Conservation (phyloP, 2,329 filamentous ascomycete species). For the Neurospora sp. region DNA sequence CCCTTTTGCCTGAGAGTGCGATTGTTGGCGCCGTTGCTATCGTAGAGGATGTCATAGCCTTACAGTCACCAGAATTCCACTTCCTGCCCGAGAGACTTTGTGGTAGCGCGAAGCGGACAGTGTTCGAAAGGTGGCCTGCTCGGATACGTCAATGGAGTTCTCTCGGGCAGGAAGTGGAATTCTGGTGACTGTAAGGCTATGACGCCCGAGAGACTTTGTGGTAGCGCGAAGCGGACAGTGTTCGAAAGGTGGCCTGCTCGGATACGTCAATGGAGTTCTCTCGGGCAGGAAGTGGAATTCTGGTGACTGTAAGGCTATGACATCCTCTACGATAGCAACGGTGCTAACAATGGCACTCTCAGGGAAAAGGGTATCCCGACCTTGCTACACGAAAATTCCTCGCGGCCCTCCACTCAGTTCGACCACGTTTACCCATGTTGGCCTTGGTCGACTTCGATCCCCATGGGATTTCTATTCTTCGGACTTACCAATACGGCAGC, state of each 20-base stretch:
- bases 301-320: too few species aligned
- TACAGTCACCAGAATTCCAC: slow-evolving; percentile 63
- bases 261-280: slow-evolving; percentile 9
- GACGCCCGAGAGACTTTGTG: slow-evolving; percentile 35
- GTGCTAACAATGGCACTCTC: too few species aligned
- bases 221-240: slow-evolving; percentile 48
- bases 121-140: slow-evolving; percentile 64
- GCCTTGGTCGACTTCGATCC: slow-evolving; percentile 68
- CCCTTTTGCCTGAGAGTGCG: slow-evolving; percentile 56
- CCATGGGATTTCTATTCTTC: slow-evolving; percentile 63
- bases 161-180: slow-evolving; percentile 43
- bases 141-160: slow-evolving; percentile 9
- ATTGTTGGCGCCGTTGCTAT: neutral
- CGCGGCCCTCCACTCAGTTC: slow-evolving; percentile 36
- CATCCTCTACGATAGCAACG: too few species aligned
- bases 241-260: slow-evolving; percentile 62
- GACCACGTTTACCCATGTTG: slow-evolving; percentile 46
- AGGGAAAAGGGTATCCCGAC: slow-evolving; percentile 77
- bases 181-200: slow-evolving; percentile 52
- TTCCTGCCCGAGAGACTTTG: slow-evolving; percentile 34
- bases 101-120: slow-evolving; percentile 50
- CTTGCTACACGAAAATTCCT: slow-evolving; percentile 60
- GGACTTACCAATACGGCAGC: slow-evolving; percentile 66
- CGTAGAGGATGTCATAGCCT: slow-evolving; percentile 3
- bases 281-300: too few species aligned